A percentile compares a stretch with the other conserved stretches of the same genome.
Conservation (phyloP, 2,329 filamentous ascomycete genomes). For the Beauveria sp. region DNA sequence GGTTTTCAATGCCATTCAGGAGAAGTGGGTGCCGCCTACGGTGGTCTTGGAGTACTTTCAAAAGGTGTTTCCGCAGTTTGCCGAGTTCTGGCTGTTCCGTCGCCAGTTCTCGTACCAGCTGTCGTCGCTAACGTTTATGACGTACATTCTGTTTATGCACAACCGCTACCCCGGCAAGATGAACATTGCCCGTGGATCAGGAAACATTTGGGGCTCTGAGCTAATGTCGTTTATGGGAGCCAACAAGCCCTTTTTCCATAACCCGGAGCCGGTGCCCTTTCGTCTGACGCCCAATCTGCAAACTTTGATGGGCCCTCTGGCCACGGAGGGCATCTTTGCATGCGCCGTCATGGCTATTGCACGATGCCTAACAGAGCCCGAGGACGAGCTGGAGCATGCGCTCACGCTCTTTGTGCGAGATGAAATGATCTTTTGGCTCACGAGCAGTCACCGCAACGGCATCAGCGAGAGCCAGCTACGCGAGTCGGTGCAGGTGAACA, state of each 20-base stretch:
- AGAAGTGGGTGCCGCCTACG: conserved; percentile 81
- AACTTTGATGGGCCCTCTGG: conserved; percentile 89
- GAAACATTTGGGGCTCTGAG: conserved; percentile 95
- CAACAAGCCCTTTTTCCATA: conserved; percentile 83
- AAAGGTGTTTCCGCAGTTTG: conserved; percentile 75
- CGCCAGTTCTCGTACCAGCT: conserved; percentile 95
- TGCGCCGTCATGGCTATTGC: conserved; percentile 94
- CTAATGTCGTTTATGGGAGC: conserved; percentile 83
- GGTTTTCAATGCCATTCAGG: conserved; percentile 90
- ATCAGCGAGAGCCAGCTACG: conserved; percentile 59
- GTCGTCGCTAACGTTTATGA: conserved; percentile 94
- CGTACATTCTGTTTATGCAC: conserved; percentile 95
- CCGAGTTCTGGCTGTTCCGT: conserved; percentile 98
- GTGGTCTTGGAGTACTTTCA: conserved; percentile 87
- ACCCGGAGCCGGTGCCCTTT: conserved; percentile 94
- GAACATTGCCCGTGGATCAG: conserved; percentile 76
- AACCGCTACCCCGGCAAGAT: conserved; percentile 94
- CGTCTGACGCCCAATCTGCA: conserved; percentile 94
- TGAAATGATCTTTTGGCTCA: conserved; percentile 97
- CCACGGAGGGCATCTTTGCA: conserved; percentile 94
- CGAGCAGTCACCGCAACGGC: conserved; percentile 58
- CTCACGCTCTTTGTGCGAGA: conserved; percentile 92
- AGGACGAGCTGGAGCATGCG: conserved; percentile 87
- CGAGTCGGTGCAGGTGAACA: conserved; percentile 77
- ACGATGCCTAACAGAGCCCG: conserved; percentile 82